Base-by-base conservation (phyloP, 305 asterid genomes). In the Caryopteris hybrid region DNA sequence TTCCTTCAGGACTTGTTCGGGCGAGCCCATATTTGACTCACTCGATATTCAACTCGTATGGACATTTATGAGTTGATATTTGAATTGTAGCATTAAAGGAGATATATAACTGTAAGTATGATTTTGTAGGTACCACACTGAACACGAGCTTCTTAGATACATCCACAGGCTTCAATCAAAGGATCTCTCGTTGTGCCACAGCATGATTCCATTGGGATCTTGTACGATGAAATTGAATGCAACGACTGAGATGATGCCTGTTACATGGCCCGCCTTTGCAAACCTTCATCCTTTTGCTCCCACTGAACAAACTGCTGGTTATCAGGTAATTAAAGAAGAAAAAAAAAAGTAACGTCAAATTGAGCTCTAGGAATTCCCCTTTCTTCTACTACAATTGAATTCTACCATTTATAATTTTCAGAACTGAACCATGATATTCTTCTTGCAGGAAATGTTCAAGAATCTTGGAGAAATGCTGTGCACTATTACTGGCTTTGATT, bases 201-300 rank as follows among this genome's bases (percentile, higher is more conserved):
- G 96, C 80, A 94, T 94, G 99, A 94, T 94, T 79, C 97, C 99
- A 4, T 75, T 94, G 77, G 99, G 99, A 62, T 94, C 99, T 56
- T 94, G 99, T 73, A 94, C 98, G 3, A 94, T 94, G 99, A 94
- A 94, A 73, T 59, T 91, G 80, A 94, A 91, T 25, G 98, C 98
- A 39, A 91, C 99, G 0, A 81, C 98, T 3, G 98, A 94, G 78
- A 91, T 94, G 98, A 89, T 91, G 96, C 98, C 97, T 0, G 94
- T 94, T 57, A 91, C 98, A 45, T 94, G 96, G 96, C 97, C 99
- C 13, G 86, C 70, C 42, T 94, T 91, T 65, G 51, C 98, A 12
- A 73, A 86, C 41, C 76, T 94, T 72, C 99, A 94, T 77, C 99
- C 99, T 51, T 94, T 94, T 79, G 98, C 96, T 58, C 99, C 98